Base-by-base conservation (phyloP, 176 grass and related monocot species). In the Puccinellia tenuiflora region DNA sequence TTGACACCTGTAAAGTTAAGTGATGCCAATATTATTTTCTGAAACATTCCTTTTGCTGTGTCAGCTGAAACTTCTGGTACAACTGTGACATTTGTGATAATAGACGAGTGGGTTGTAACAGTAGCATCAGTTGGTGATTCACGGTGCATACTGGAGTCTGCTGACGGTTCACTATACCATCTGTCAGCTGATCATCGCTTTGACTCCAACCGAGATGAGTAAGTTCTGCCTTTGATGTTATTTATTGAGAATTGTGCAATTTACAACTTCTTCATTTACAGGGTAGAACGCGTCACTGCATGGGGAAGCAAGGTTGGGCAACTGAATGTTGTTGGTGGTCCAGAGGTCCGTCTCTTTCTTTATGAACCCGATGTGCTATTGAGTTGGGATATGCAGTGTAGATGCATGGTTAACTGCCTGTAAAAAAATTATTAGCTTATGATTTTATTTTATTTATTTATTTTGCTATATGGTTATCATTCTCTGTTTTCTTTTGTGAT, bases 121-220 rank as follows among this genome's bases (percentile, higher is more conserved):
- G 95, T 94, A 21, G 91, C 92, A 88, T 95, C 96, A 43, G 90
- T 98, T 57, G 92, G 91, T 55, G 92, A 98, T 93, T 98, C 92
- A 46, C 90, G 83, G 20, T 98, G 92, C 86, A 88, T 98, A 82
- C 91, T 95, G 57, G 90, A 95, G 85, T 98, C 89, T 52, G 90
- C 89, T 45, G 89, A 98, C 78, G 92, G 92, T 85, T 93, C 90
- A 7, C 52, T 97, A 14, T 89, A 97, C 86, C 81, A 85, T 80
- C 74, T 97, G 73, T 92, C 92, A 29, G 86, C 90, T 87, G 95
- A 97, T 79, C 95, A 97, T 83, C 90, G 95, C 59, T 88, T 97
- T 46, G 92, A 97, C 54, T 91, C 74, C 79, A 94, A 97, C 79
- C 78, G 79, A 88, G 88, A 94, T 48, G 95, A 97, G 95, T 97